Evolutionary conservation across 2,329 filamentous ascomycete species (phyloP).

Genomic region (Verticillium albo-atrum): DNA sequence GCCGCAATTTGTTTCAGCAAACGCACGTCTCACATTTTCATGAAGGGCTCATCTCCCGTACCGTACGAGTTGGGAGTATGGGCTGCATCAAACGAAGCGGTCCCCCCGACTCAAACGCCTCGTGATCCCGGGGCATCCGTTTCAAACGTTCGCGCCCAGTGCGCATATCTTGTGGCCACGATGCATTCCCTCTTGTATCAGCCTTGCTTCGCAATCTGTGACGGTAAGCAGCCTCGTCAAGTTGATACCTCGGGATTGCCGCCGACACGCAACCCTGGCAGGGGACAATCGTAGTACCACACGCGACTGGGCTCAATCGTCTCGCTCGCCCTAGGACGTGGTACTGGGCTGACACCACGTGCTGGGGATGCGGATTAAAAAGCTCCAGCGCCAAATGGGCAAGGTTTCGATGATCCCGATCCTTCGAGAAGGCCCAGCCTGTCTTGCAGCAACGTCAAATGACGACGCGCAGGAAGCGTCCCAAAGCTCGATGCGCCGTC

Average conservation of each 20-base stretch:
- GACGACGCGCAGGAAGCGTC: neutral
- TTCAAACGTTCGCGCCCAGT: neutral
- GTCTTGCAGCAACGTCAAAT: neutral
- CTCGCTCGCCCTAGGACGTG: neutral
- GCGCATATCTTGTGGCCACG: neutral
- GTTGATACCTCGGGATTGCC: neutral
- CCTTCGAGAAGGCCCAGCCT: neutral
- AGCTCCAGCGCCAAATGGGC: neutral
- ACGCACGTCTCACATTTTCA: neutral
- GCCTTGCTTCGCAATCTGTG: neutral
- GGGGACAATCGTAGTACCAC: neutral
- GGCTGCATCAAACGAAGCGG: neutral
- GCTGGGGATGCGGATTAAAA: neutral
- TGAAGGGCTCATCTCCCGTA: neutral
- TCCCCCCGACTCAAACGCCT: neutral
- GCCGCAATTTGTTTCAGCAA: neutral
- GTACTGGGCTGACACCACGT: neutral
- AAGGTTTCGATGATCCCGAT: neutral
- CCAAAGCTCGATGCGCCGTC: neutral
- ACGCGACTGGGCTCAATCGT: neutral
- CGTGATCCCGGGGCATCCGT: neutral
- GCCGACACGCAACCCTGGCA: neutral
- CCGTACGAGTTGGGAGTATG: neutral
- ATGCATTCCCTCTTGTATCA: neutral
- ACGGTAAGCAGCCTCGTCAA: neutral